Conservation (phyloP, 2,329 filamentous ascomycete genomes). For the Trichoderma pleuroti region DNA sequence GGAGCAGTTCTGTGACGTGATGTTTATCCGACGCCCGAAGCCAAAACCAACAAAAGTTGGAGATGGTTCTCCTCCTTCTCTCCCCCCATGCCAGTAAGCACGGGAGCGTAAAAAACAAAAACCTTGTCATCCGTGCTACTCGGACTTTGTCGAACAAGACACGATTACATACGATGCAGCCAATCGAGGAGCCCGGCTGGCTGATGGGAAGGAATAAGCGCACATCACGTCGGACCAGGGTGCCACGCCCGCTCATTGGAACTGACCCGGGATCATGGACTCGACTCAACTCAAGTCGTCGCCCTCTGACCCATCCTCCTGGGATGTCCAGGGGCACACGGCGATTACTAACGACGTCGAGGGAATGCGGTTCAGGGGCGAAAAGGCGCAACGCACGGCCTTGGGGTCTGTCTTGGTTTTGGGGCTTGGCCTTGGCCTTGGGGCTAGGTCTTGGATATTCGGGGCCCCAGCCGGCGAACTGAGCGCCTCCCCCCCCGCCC, state of each 20-base stretch:
- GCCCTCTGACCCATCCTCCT: conserved; percentile 11
- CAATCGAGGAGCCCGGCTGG: conserved; percentile 10
- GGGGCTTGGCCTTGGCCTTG: background rate
- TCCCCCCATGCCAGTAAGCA: conserved; percentile 9
- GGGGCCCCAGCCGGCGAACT: background rate
- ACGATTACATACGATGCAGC: conserved; percentile 17
- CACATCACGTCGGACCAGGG: conserved; percentile 10
- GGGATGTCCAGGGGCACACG: background rate
- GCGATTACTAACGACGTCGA: background rate
- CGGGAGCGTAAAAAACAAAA: conserved; percentile 8
- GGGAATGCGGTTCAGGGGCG: background rate
- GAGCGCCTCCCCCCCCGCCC: conserved; percentile 1
- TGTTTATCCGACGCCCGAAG: background rate
- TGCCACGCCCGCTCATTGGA: conserved; percentile 15
- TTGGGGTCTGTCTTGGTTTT: background rate
- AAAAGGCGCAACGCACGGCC: background rate
- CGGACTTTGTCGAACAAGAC: background rate
- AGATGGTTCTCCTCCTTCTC: background rate
- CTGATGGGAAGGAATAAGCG: conserved; percentile 13
- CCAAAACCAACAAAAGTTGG: background rate
- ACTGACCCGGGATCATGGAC: conserved; percentile 6
- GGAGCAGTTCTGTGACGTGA: background rate
- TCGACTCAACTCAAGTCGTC: conserved; percentile 9
- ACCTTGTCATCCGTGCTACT: conserved; percentile 3
- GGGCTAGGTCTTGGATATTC: background rate